Evolutionary conservation across 1,284 basidiomycete genomes (phyloP), one percentile per base, ranked within the genome.

Genomic region (Cryptococcus wingfieldii): DNA sequence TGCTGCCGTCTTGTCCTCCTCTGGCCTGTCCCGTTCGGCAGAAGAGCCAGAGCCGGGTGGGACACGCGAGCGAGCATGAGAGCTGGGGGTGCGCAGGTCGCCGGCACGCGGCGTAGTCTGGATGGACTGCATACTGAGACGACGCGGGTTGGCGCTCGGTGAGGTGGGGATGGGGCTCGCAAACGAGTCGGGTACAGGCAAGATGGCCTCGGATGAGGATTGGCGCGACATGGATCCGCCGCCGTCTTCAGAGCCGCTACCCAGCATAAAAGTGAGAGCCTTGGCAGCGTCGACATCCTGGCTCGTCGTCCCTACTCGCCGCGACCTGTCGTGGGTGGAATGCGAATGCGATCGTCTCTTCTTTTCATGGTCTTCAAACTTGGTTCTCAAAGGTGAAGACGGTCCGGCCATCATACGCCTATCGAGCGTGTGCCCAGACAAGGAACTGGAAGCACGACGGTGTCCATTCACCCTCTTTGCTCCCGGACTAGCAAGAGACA

Each of bases 211-310:
- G 9, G 41, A 38, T 16, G 51, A 50, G 23, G 34, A 42, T 27
- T 47, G 42, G 13, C 51, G 51, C 25, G 61, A 57, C 18, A 19
- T 41, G 38, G 45, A 41, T 6, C 55, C 34, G 53, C 58, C 12
- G 51, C 61, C 31, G 8, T 44, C 54, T 38, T 58, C 47, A 3
- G 50, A 51, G 12, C 62, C 60, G n/a, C 63, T 69, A 5, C 73
- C 61, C 71, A 76, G 73, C 14, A 57, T 67, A 19, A 14, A 38
- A 5, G 74, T 69, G 5, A 76, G 49, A 0, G 74, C 74, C 41
- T 69, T 69, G 2, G 74, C 74, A 2, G 74, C 74, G 56, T 76
- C 69, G 23, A 76, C 69, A 54, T 76, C 74, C 55, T 74, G 74
- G 8, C 60, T 65, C 8, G 70, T 69, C 2, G 70, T 61, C 19